Base-by-base conservation (phyloP, 2,329 filamentous ascomycete genomes). In the Beauveria scarabaeidicola region DNA sequence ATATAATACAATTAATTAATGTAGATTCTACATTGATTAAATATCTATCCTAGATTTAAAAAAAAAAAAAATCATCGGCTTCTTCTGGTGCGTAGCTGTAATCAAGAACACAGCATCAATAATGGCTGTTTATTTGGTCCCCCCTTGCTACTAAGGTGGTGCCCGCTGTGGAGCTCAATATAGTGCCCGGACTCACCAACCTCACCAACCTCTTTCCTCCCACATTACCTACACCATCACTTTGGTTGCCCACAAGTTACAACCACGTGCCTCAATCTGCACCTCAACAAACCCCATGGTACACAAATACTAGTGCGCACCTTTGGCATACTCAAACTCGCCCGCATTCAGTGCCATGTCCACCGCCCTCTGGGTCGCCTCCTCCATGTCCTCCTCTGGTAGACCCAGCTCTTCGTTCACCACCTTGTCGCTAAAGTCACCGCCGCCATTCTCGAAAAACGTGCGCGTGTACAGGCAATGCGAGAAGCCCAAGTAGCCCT, bases 361-460 rank as follows among this genome's bases (percentile, higher is more conserved):
- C 0, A 86, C 63, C 0, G 77, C 80, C 25, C 68, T 67, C 67
- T 73, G 76, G 0, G 81, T 88, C 25, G 73, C 72, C 61, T 81
- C 77, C 64, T 88, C 84, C 50, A 88, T 63, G 47, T 79, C 76
- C 69, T 88, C 85, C 62, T 79, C 71, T 0, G 81, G 78, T 66
- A 89, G 69, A 0, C 77, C 81, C n/a, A 89, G 69, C 5, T 73
- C 64, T 15, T 78, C 75, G 62, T 88, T 88, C 3, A 64, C 68
- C 15, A 71, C 40, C 40, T 71, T 71, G 55, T 73, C 75, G 40
- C 69, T 72, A 59, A 78, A 77, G 62, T 77, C 74, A 6, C 78
- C 71, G 11, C 72, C 64, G 3, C 69, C 69, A 5, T 70, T 66
- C 0, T 76, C 73, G 59, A 71, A 81, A 65, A 88, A 89, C 1